Evolutionary conservation across 2,329 filamentous ascomycete species (phyloP), one percentile per base, ranked within the genome.

Genomic region (Paraphoma chrysanthemicola): DNA sequence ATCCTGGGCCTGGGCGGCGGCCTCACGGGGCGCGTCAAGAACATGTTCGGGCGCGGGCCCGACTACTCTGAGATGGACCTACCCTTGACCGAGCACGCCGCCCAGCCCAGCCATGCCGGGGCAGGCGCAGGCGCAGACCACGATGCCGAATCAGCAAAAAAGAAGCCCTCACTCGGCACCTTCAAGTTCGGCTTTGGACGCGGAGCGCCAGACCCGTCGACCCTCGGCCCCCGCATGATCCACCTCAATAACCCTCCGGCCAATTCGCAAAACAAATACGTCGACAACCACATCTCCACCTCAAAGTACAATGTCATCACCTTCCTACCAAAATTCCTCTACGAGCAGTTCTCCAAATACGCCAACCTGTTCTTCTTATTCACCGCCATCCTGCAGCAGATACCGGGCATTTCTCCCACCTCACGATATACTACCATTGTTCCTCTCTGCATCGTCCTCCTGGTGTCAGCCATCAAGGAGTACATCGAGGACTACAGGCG

Each of bases 341-440:
- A 94, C 77, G 95, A 99, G 78, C 95, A 99, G 76, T 99, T 99
- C 80, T 97, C 93, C 59, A 99, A 97, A 82, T 97, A 97, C 78
- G 95, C 95, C 82, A 99, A 99, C 79, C 80, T 99, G 72, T 99
- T 99, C 83, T 99, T 99, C 90, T 86, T 99, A 75, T 98, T 99
- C 78, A 99, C 95, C 38, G 93, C 95, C 14, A 89, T 87, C 41
- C 81, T 99, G 44, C 95, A 99, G 81, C 95, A 99, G 77, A 97
- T 99, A 59, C 95, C 95, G 18, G 89, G 90, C 64, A 89, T 99
- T 59, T 97, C 93, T 33, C 95, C 96, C 7, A 99, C 95, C 9
- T 98, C 97, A 79, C 86, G 85, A 77, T 99, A 93, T 74, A 99
- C 95, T 6, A 99, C 96, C 38, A 97, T 99, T 73, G 94, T 91